Base-by-base conservation (phyloP, 768 basidiomycete genomes). In the Rubroboletus satanas region DNA sequence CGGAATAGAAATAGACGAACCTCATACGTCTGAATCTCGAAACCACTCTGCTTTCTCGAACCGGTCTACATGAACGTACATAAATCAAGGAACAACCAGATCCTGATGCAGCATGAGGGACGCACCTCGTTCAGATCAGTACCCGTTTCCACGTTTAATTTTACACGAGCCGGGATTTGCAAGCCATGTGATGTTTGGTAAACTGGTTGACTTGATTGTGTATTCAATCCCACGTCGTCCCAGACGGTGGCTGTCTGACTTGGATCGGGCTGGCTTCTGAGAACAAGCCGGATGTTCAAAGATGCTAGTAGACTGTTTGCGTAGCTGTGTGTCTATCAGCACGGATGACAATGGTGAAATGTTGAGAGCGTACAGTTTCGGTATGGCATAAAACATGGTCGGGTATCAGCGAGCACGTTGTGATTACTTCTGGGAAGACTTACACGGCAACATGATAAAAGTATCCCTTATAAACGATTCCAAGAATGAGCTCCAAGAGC, bases 361-460 rank as follows among this genome's bases (percentile, higher is more conserved):
- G 14, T 7, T 35, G 36, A n/a, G 5, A 15, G 15, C 61, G 0
- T 12, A 62, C 61, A 62, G 57, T 26, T 62, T 62, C 2, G 62
- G 62, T 37, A 56, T 37, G 17, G 23, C 21, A 31, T 44, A 62
- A 39, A 53, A 59, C 4, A 61, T 62, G 14, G 10, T 3, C 2
- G n/a, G 4, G 11, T 26, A 4, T 56, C 36, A 47, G 36, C 23
- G 0, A 37, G 2, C 10, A 21, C 2, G 6, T 3, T 26, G 2
- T 8, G 7, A 28, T 4, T n/a, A 26, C 18, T 9, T 35, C 7
- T 4, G 0, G n/a, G 21, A 18, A 26, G 29, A 58, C 64, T 43
- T 51, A 66, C 65, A 63, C 48, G 2, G 64, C 64, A 4, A 55
- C 3, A 18, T 66, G 61, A 38, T 60, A 60, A 14, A 36, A 3